These are phyloP conservation scores for Aphanomyces cochlioides DNA, from an alignment of 352 stramenopile species.

Conservation along the genomic window DNA sequence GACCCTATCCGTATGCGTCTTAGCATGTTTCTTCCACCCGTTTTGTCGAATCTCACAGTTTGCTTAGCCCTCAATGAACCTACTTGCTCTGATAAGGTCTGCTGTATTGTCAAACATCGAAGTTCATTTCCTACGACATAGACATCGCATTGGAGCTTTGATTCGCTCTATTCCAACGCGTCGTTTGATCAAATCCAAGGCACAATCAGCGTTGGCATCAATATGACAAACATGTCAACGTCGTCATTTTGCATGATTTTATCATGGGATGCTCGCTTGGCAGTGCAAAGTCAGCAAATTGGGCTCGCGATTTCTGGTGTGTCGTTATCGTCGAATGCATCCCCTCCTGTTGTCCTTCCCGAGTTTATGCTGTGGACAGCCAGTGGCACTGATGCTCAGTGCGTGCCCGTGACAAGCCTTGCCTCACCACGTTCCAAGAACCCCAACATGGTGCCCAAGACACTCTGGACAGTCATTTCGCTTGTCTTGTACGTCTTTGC, in stretches of 20 bases:
- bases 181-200: not conserved
- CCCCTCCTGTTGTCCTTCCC: not conserved
- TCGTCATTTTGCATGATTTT: not conserved
- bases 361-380: not conserved
- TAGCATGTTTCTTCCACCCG: not conserved
- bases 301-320: not conserved
- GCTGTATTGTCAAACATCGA: too few relatives aligned
- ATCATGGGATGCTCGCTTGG: not conserved
- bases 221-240: not conserved
- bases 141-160: too few relatives aligned
- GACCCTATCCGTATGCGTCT: not conserved
- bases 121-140: too few relatives aligned
- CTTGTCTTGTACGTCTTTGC: slow-evolving; percentile 17
- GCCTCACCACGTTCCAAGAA: not conserved
- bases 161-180: not conserved
- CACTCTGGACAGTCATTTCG: slow-evolving; percentile 14
- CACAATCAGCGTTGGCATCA: not conserved
- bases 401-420: not conserved
- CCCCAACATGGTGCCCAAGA: not conserved
- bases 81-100: not conserved
- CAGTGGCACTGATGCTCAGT: not conserved
- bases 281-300: not conserved
- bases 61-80: not conserved
- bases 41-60: not conserved
- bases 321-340: not conserved